Conservation (phyloP, 768 basidiomycete species). For the Lentinula sp. region DNA sequence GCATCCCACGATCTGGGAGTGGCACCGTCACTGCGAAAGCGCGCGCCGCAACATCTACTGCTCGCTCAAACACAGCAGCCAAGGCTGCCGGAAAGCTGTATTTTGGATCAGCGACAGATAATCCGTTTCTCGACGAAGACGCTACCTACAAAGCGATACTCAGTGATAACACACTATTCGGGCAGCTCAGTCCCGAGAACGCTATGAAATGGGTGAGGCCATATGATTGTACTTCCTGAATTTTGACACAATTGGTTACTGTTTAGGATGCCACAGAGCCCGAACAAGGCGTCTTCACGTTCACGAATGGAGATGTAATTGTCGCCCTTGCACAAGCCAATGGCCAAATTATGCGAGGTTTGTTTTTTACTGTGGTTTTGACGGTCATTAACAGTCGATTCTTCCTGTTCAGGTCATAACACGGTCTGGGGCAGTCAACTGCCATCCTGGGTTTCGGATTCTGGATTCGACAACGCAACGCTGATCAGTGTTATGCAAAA, state of each 20-base stretch:
- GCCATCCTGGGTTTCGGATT: conserved; percentile 41
- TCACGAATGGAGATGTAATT: conserved; percentile 36
- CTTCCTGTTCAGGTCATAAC: conserved; percentile 28
- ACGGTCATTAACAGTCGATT: background rate
- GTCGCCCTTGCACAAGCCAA: conserved; percentile 37
- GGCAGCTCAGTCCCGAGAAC: conserved; percentile 32
- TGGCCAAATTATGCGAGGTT: conserved; percentile 41
- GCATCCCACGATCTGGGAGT: background rate
- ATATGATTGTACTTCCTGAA: background rate
- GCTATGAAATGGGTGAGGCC: conserved; percentile 32
- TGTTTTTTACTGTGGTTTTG: background rate
- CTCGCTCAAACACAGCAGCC: conserved; percentile 22
- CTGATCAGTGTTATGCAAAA: conserved; percentile 38
- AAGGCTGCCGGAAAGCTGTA: conserved; percentile 32
- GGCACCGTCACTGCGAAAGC: conserved; percentile 5
- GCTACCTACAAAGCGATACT: conserved; percentile 24
- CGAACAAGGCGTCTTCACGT: conserved; percentile 38
- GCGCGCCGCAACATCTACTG: background rate
- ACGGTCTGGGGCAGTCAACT: conserved; percentile 51
- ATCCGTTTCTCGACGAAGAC: conserved; percentile 29
- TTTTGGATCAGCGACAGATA: conserved; percentile 37
- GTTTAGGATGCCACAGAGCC: conserved; percentile 48
- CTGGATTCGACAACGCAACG: conserved; percentile 33
- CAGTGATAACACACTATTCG: conserved; percentile 23
- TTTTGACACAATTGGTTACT: conserved; percentile 15